Evolutionary conservation across 106 monocot genomes (phyloP).

Genomic region (Narthecium ossifragum): DNA sequence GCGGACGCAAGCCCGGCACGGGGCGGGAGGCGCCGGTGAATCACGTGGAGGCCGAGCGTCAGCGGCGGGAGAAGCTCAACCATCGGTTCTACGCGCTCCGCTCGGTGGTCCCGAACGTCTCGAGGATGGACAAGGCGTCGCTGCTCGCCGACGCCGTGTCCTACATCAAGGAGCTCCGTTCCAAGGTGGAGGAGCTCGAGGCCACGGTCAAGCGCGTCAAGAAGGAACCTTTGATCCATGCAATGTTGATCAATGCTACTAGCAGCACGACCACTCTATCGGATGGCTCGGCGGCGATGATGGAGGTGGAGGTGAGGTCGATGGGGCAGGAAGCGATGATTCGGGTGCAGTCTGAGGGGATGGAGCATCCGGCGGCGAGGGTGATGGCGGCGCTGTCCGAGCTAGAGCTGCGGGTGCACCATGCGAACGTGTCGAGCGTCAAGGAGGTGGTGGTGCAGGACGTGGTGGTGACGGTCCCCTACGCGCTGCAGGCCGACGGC

Average conservation of each 20-base stretch:
- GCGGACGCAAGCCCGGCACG: constrained; percentile 26
- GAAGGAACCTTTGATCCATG: constrained; percentile 2
- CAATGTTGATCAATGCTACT: not conserved
- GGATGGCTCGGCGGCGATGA: not conserved
- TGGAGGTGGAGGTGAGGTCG: constrained; percentile 12
- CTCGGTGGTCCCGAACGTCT: constrained; percentile 76
- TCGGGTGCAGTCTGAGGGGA: constrained; percentile 7
- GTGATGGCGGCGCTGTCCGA: constrained; percentile 24
- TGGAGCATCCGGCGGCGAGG: constrained; percentile 15
- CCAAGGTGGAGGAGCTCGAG: constrained; percentile 47
- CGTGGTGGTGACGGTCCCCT: not conserved
- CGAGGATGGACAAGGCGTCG: constrained; percentile 85
- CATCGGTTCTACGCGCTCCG: constrained; percentile 71
- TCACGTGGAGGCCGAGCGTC: constrained; percentile 83
- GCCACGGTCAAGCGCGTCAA: constrained; percentile 15
- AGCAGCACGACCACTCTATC: not conserved
- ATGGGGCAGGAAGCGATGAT: constrained; percentile 21
- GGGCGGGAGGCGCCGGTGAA: constrained; percentile 29
- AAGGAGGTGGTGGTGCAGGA: constrained; percentile 7
- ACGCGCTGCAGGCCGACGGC: not conserved
- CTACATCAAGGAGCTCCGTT: constrained; percentile 63
- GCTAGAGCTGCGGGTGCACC: constrained; percentile 21
- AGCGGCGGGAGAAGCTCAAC: constrained; percentile 74
- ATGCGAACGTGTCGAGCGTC: constrained; percentile 19
- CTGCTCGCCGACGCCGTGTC: constrained; percentile 61